Evolutionary conservation across 1,284 basidiomycete genomes (phyloP).

Genomic region (Ustilago bromivora): DNA sequence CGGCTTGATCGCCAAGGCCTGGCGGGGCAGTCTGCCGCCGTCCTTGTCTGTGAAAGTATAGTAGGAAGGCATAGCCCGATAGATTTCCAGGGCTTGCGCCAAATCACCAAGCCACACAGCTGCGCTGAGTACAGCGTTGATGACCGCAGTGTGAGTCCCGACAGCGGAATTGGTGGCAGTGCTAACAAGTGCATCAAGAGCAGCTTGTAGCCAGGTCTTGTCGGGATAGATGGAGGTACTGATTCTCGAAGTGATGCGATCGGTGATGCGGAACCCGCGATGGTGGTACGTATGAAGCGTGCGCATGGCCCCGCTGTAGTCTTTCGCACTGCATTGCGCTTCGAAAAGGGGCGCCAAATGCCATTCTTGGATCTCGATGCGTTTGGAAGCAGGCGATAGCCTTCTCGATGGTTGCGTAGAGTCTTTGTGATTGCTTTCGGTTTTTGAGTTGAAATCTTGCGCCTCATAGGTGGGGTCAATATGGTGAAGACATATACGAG

Average conservation of each 20-base stretch:
- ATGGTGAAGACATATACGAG: conserved; percentile 22
- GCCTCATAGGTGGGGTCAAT: conserved; percentile 21
- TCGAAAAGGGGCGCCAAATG: conserved; percentile 59
- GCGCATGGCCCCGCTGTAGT: conserved; percentile 46
- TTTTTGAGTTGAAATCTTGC: background rate
- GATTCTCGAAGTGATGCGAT: conserved; percentile 23
- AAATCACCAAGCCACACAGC: conserved; percentile 34
- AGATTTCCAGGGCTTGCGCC: conserved; percentile 42
- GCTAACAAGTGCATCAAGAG: conserved; percentile 23
- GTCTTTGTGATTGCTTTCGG: background rate
- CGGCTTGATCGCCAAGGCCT: conserved; percentile 7
- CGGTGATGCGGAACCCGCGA: conserved; percentile 16
- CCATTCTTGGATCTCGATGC: conserved; percentile 50
- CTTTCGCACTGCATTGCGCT: conserved; percentile 39
- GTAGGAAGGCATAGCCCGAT: conserved; percentile 23
- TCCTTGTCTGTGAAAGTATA: background rate
- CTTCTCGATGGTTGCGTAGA: background rate
- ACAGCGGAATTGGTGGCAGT: conserved; percentile 8
- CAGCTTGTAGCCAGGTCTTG: conserved; percentile 16
- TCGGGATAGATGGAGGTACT: conserved; percentile 30
- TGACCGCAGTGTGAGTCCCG: conserved; percentile 27
- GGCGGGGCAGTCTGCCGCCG: background rate
- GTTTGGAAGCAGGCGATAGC: conserved; percentile 1
- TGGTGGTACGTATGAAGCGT: conserved; percentile 19
- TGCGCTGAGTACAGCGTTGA: conserved; percentile 46